These are phyloP conservation scores for Crithidia sp. DNA, from an alignment of 208 protist species.

Conservation along the genomic window DNA sequence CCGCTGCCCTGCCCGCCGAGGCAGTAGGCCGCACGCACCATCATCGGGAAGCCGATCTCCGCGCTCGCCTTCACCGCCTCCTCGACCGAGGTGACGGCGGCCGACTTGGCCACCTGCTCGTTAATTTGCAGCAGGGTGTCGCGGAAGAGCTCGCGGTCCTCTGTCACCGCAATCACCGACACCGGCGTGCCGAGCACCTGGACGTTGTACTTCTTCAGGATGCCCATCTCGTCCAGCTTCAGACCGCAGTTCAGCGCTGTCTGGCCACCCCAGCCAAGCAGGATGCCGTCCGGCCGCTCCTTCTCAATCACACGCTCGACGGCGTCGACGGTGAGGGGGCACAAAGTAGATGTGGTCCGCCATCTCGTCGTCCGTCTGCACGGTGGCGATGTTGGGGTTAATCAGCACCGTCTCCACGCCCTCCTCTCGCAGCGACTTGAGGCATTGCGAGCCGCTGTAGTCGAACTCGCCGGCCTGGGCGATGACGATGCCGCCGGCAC, in stretches of 20 bases:
- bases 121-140: conserved; percentile 96
- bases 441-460: conserved; percentile 98
- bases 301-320: conserved; percentile 96
- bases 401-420: conserved; percentile 97
- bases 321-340: conserved; percentile 92
- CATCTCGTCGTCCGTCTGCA: conserved; percentile 97
- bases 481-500: conserved; percentile 97
- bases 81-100: conserved; percentile 76
- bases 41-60: conserved; percentile 96
- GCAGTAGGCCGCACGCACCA: conserved; percentile 97
- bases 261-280: conserved; percentile 98
- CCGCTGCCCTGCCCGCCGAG: conserved; percentile 98
- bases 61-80: conserved; percentile 71
- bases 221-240: conserved; percentile 90
- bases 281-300: conserved; percentile 95
- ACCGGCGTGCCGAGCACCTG: conserved; percentile 96
- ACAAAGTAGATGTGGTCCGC: conserved; percentile 98
- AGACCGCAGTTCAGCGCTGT: conserved; percentile 99
- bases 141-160: conserved; percentile 98
- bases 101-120: conserved; percentile 91
- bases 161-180: conserved; percentile 95
- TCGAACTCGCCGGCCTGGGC: conserved; percentile 99
- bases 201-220: conserved; percentile 95
- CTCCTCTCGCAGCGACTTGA: conserved; percentile 99
- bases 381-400: conserved; percentile 99